Evolutionary conservation across 192 early-diverging fungal species (phyloP).

Genomic region (Thoreauomyces humboldtii): DNA sequence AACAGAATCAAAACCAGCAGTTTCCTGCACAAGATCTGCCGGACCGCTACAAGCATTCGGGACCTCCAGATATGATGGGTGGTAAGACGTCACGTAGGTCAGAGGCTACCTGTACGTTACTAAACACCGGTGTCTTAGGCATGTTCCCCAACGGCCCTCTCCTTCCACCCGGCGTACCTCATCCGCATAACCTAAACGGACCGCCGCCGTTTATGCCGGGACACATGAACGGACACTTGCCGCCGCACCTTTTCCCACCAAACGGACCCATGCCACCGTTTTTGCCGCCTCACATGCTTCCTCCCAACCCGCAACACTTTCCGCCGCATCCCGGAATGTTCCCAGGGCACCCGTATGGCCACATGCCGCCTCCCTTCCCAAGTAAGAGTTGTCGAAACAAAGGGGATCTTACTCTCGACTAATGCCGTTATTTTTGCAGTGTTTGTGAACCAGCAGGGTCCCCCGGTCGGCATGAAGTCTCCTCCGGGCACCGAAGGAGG

Average conservation of each 20-base stretch:
- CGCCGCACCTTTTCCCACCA: not conserved
- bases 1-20: slow-evolving; percentile 15
- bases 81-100: too few relatives aligned
- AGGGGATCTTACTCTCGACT: not conserved
- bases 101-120: not conserved
- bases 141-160: not conserved
- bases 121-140: not conserved
- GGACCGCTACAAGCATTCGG: not conserved
- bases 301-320: not conserved
- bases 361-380: slow-evolving; percentile 11
- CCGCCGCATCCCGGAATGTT: slow-evolving; percentile 12
- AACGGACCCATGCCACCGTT: slow-evolving; percentile 1
- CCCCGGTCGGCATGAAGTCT: not conserved
- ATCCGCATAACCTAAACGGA: not conserved
- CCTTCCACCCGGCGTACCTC: not conserved
- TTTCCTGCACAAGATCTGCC: not conserved
- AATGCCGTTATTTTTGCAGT: not conserved
- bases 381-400: slow-evolving; percentile 2
- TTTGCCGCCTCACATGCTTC: slow-evolving; percentile 16
- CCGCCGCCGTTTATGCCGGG: slow-evolving; percentile 11
- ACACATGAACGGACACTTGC: slow-evolving; percentile 4
- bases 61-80: slow-evolving; percentile 5
- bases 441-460: slow-evolving; percentile 8
- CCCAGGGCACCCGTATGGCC: not conserved
- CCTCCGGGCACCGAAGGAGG: not conserved